phyloP scores from a whole-genome alignment of 2,329 filamentous ascomycete species.

The Rhytidhysteron rufulum region DNA sequence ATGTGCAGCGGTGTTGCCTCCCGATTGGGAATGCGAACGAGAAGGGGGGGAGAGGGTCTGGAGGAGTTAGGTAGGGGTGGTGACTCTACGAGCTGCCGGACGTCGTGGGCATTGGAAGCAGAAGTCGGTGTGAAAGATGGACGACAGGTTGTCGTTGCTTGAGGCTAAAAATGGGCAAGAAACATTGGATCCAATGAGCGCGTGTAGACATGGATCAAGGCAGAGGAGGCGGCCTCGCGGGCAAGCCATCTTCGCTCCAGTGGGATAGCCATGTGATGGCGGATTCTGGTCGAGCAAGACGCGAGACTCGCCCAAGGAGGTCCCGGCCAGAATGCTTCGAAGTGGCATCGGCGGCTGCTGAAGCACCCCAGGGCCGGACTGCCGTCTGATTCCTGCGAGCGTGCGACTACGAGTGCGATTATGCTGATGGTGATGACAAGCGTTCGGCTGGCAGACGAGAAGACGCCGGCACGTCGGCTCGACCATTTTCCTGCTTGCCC shows the following conservation, averaged over 20 bases:
- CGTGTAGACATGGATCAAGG: conserved; percentile 24
- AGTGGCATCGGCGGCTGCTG: conserved; percentile 35
- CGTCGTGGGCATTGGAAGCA: conserved; percentile 19
- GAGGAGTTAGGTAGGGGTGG: conserved; percentile 18
- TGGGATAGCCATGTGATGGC: conserved; percentile 28
- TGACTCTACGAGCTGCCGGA: conserved; percentile 19
- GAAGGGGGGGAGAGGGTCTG: conserved; percentile 15
- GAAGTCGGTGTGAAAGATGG: conserved; percentile 25
- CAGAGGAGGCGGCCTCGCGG: conserved; percentile 21
- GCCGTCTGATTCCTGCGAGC: too few relatives aligned
- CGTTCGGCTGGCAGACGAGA: not conserved
- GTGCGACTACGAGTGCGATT: too few relatives aligned
- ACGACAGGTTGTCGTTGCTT: conserved; percentile 36
- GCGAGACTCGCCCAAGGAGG: conserved; percentile 18
- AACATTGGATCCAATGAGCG: conserved; percentile 30
- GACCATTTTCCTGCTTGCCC: not conserved
- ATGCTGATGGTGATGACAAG: not conserved
- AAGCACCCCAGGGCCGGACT: conserved; percentile 16
- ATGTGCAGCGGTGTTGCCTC: conserved; percentile 29
- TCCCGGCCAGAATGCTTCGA: conserved; percentile 15
- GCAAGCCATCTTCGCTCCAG: conserved; percentile 14
- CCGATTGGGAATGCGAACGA: conserved; percentile 23
- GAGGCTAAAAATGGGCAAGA: conserved; percentile 33
- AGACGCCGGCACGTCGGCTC: too few relatives aligned
- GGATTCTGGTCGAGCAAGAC: too few relatives aligned